Evolutionary conservation across 2,329 filamentous ascomycete genomes (phyloP).

Genomic region (Hypoxylon sp.): DNA sequence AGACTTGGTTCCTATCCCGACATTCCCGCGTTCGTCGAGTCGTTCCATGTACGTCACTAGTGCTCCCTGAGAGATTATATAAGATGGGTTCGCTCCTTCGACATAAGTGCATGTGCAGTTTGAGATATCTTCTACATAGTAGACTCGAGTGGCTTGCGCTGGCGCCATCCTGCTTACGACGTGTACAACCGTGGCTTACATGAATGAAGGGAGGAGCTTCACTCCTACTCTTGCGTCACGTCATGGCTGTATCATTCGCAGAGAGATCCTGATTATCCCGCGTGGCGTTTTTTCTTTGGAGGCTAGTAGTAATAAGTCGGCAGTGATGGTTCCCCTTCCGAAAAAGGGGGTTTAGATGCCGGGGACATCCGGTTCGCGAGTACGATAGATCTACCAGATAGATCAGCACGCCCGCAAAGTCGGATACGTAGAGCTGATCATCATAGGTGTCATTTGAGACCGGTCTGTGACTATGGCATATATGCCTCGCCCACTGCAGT

Average conservation of each 20-base stretch:
- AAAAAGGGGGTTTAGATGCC: neutral
- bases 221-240: neutral
- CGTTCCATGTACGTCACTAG: neutral
- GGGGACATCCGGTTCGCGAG: neutral
- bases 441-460: neutral
- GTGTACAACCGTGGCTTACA: slow-evolving; percentile 31
- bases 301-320: neutral
- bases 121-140: slow-evolving; percentile 1
- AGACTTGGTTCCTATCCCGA: neutral
- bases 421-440: neutral
- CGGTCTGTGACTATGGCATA: neutral
- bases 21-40: neutral
- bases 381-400: neutral
- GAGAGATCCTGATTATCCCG: neutral
- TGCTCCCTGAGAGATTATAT: neutral
- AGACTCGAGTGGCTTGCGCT: slow-evolving; percentile 1
- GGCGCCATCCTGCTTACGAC: slow-evolving; percentile 19
- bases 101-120: neutral
- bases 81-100: neutral
- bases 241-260: slow-evolving; percentile 6
- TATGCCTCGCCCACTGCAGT: neutral
- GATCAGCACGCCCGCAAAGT: neutral
- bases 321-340: neutral
- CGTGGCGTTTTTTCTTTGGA: slow-evolving; percentile 1
- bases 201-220: slow-evolving; percentile 10